A percentile compares a stretch with the other conserved stretches of the same genome.
phyloP scores from a whole-genome alignment of 306 rosid genomes.

The Pachyrhizus erosus region DNA sequence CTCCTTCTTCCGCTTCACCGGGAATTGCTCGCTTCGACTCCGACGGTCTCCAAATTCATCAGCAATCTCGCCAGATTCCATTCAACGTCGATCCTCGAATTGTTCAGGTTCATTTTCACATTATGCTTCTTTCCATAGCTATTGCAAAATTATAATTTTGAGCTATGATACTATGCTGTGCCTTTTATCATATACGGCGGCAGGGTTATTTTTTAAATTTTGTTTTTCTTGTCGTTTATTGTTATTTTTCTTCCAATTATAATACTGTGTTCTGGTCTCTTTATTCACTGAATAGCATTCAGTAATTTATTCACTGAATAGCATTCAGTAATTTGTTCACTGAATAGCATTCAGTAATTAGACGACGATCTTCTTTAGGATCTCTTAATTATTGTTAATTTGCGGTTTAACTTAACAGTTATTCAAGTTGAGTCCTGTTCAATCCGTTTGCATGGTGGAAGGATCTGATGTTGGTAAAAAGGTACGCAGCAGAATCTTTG shows the following conservation, averaged over 20 bases:
- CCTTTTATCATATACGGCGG: not conserved
- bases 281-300: not conserved
- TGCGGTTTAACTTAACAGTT: slow-evolving; percentile 56
- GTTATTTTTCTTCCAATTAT: not conserved
- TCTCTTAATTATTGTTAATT: slow-evolving; percentile 31
- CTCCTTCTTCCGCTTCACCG: slow-evolving; percentile 53
- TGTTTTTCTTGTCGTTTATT: not conserved
- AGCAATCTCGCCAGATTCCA: slow-evolving; percentile 50
- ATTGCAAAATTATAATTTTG: not conserved
- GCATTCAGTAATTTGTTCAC: slow-evolving; percentile 16
- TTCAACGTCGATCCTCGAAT: slow-evolving; percentile 65
- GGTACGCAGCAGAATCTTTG: slow-evolving; percentile 53
- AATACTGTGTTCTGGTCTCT: not conserved
- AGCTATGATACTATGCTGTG: not conserved
- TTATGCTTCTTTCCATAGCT: slow-evolving; percentile 7
- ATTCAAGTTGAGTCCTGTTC: slow-evolving; percentile 69
- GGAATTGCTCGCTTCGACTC: slow-evolving; percentile 67
- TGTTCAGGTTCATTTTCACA: slow-evolving; percentile 57
- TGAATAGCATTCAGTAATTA: slow-evolving; percentile 13
- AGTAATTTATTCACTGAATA: too few relatives aligned
- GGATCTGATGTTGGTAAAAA: slow-evolving; percentile 53
- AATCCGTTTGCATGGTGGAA: slow-evolving; percentile 72
- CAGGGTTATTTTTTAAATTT: not conserved
- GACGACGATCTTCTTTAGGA: not conserved
- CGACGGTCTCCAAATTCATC: slow-evolving; percentile 59